phyloP scores from a whole-genome alignment of 2,329 filamentous ascomycete genomes.

The Aspergillus luchuensis region DNA sequence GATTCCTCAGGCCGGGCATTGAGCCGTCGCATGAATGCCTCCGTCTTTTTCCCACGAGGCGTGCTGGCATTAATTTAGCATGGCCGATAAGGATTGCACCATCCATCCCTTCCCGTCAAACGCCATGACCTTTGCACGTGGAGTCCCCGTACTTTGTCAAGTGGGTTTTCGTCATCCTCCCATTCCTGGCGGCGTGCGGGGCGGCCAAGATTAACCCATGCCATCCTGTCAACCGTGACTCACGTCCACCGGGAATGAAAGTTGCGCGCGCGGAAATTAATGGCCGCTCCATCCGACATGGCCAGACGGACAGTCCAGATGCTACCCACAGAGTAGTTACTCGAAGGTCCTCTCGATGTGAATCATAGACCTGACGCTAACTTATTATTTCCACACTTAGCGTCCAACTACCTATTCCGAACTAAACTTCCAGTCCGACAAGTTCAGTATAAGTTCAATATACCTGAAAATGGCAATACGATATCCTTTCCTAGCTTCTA shows the following conservation, averaged over 20 bases:
- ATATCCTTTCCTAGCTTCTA: background rate
- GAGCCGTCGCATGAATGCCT: background rate
- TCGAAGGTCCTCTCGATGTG: background rate
- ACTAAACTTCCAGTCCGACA: background rate
- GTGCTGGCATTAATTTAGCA: background rate
- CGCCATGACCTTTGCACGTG: slow-evolving; percentile 4
- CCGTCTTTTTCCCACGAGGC: background rate
- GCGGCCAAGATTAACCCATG: background rate
- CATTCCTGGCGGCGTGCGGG: background rate
- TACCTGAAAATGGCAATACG: background rate
- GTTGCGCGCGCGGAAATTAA: background rate
- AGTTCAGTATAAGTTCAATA: too few species aligned
- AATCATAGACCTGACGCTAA: background rate
- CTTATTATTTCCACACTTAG: background rate
- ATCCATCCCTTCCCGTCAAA: background rate
- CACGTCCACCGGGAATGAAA: background rate
- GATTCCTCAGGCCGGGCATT: background rate
- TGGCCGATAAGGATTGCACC: slow-evolving; percentile 4
- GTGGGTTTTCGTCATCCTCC: slow-evolving; percentile 1
- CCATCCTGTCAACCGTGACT: background rate
- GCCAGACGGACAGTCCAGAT: background rate
- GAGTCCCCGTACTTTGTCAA: slow-evolving; percentile 3
- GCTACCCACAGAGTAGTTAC: background rate
- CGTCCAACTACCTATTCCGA: background rate
- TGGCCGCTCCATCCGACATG: background rate